Percentiles rank a stretch among this genome's conserved stretches.
Evolutionary conservation across 2,329 filamentous ascomycete genomes (phyloP).

Genomic region (Ophiocordyceps camponoti-saundersi): DNA sequence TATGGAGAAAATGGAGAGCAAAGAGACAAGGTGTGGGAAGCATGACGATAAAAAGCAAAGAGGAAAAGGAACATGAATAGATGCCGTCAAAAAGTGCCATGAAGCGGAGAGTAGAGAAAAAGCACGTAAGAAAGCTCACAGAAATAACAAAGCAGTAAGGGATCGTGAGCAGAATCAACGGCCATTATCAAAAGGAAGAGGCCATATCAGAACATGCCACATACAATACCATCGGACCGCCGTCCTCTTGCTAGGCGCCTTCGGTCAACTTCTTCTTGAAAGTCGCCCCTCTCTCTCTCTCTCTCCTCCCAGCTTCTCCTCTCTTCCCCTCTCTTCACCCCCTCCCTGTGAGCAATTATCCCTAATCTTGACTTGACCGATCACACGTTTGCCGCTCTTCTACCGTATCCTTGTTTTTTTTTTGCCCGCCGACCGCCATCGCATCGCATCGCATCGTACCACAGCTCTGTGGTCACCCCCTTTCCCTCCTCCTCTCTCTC

Average conservation of each 20-base stretch:
- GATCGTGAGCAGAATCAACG: background rate
- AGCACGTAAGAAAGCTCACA: too few relatives aligned
- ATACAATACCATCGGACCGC: background rate
- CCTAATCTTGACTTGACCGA: background rate
- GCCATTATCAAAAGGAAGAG: background rate
- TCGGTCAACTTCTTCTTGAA: background rate
- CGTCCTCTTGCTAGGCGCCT: background rate
- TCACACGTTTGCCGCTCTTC: background rate
- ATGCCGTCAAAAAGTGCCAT: too few relatives aligned
- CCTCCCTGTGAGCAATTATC: background rate
- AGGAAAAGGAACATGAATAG: too few relatives aligned
- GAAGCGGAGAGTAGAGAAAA: too few relatives aligned
- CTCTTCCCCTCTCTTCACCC: background rate
- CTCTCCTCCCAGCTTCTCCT: background rate
- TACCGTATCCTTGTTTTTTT: background rate
- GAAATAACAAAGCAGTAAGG: too few relatives aligned
- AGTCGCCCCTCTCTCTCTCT: too few relatives aligned
- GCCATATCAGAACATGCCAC: background rate
- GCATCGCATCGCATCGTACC: background rate
- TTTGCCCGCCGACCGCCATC: background rate
- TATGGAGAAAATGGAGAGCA: too few relatives aligned
- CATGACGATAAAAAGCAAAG: too few relatives aligned
- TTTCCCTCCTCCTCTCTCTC: too few relatives aligned
- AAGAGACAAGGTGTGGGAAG: too few relatives aligned
- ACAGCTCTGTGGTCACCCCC: background rate